Percentiles rank a stretch among this genome's conserved stretches.
Evolutionary conservation across 2,329 filamentous ascomycete species (phyloP).

Genomic region (Claviceps capensis): DNA sequence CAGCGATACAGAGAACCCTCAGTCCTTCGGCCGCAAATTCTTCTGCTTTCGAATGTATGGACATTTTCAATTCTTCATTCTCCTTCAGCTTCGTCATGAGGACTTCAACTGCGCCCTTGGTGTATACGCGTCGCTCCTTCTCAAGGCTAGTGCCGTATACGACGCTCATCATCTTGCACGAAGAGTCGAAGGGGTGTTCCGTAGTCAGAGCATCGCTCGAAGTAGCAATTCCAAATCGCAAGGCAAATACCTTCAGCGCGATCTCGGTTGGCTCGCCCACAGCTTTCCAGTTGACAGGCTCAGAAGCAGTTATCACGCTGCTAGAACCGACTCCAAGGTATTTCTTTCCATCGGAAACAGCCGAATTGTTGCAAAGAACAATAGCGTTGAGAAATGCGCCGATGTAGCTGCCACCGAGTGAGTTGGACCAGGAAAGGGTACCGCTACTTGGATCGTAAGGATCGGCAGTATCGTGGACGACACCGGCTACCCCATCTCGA

Average conservation of each 20-base stretch:
- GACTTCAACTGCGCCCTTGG: constrained; percentile 46
- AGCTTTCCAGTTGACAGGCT: constrained; percentile 38
- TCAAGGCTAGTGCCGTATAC: constrained; percentile 35
- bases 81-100: constrained; percentile 37
- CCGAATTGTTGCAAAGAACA: constrained; percentile 48
- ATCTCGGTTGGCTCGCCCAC: constrained; percentile 60
- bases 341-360: constrained; percentile 33
- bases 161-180: constrained; percentile 63
- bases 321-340: constrained; percentile 32
- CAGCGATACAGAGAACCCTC: constrained; percentile 54
- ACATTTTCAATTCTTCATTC: constrained; percentile 29
- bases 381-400: constrained; percentile 38
- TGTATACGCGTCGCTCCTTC: constrained; percentile 30
- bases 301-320: constrained; percentile 31
- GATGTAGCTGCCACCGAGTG: constrained; percentile 26
- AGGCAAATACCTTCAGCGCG: constrained; percentile 59
- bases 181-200: constrained; percentile 61
- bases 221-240: constrained; percentile 45
- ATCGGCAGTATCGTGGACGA: constrained; percentile 40
- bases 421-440: constrained; percentile 30
- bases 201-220: constrained; percentile 36
- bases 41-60: constrained; percentile 37
- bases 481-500: constrained; percentile 36
- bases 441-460: constrained; percentile 49
- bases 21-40: constrained; percentile 48